These are phyloP conservation scores for Hemisphaericaspora nanyangensis DNA, from an alignment of 805 yeast genomes.

Conservation along the genomic window DNA sequence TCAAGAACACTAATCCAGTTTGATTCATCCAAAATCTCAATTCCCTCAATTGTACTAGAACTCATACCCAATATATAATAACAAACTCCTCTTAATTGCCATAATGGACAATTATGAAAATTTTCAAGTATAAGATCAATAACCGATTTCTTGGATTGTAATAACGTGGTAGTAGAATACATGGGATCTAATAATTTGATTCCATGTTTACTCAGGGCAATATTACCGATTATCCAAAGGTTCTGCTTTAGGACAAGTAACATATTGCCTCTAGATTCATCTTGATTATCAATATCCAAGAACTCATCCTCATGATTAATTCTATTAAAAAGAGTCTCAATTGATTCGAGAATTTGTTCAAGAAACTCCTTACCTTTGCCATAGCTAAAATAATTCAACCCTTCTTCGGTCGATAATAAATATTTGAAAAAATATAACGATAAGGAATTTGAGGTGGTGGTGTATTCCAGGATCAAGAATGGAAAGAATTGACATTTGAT, in stretches of 20 bases:
- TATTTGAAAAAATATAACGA: conserved; percentile 64
- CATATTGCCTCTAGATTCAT: conserved; percentile 32
- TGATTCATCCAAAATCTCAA: conserved; percentile 77
- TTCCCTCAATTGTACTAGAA: conserved; percentile 70
- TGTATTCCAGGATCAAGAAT: conserved; percentile 9
- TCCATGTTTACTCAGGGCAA: conserved; percentile 72
- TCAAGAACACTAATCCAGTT: conserved; percentile 52
- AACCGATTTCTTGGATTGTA: conserved; percentile 11
- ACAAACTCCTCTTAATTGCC: conserved; percentile 72
- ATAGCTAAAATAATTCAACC: conserved; percentile 54
- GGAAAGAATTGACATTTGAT: conserved; percentile 24
- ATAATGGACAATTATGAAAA: conserved; percentile 30
- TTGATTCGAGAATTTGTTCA: conserved; percentile 26
- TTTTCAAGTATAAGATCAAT: conserved; percentile 46
- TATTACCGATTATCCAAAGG: conserved; percentile 83
- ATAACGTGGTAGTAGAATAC: conserved; percentile 13
- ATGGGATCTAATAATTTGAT: conserved; percentile 41
- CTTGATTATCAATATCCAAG: conserved; percentile 12
- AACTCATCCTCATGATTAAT: conserved; percentile 16
- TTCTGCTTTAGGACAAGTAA: conserved; percentile 55
- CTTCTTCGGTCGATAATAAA: conserved; percentile 76
- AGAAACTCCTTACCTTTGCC: conserved; percentile 41
- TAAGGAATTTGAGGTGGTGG: background rate
- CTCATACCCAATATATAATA: conserved; percentile 75
- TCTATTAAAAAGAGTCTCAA: conserved; percentile 6